Conservation (phyloP, 2,329 filamentous ascomycete species). For the Diplodia intermedia region DNA sequence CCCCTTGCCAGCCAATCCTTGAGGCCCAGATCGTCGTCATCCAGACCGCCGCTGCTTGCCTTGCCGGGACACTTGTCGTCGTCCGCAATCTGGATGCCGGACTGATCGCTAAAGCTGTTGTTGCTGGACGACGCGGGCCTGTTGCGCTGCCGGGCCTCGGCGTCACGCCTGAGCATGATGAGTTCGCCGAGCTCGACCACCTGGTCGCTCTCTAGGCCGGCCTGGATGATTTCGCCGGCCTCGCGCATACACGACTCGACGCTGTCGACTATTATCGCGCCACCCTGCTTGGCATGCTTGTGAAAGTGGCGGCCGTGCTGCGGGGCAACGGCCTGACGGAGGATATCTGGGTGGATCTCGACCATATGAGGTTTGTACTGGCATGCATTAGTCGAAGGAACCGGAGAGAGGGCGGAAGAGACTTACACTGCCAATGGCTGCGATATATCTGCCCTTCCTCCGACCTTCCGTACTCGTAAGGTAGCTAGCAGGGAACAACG, state of each 20-base stretch:
- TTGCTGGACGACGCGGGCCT: conserved; percentile 16
- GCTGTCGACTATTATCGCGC: conserved; percentile 69
- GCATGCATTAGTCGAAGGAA: neutral
- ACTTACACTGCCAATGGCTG: conserved; percentile 68
- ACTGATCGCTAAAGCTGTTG: conserved; percentile 36
- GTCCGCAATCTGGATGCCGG: conserved; percentile 39
- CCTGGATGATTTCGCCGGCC: conserved; percentile 85
- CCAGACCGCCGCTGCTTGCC: conserved; percentile 40
- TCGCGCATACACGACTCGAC: conserved; percentile 81
- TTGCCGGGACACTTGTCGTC: conserved; percentile 37
- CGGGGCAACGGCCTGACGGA: conserved; percentile 67
- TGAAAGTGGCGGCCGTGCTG: conserved; percentile 68
- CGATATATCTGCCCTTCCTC: conserved; percentile 73
- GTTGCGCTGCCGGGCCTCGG: conserved; percentile 47
- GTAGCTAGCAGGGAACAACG: conserved; percentile 76
- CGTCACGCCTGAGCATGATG: conserved; percentile 66
- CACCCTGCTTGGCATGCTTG: conserved; percentile 65
- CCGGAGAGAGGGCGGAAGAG: too few relatives aligned
- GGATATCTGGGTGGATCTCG: conserved; percentile 79
- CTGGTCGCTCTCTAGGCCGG: conserved; percentile 73
- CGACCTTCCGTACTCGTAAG: conserved; percentile 75
- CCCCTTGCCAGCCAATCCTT: conserved; percentile 67
- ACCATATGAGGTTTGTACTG: conserved; percentile 73
- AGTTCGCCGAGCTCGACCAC: conserved; percentile 89
- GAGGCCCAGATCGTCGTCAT: conserved; percentile 51